Conservation (phyloP, 2,329 filamentous ascomycete species). For the Aspergillus japonicus region DNA sequence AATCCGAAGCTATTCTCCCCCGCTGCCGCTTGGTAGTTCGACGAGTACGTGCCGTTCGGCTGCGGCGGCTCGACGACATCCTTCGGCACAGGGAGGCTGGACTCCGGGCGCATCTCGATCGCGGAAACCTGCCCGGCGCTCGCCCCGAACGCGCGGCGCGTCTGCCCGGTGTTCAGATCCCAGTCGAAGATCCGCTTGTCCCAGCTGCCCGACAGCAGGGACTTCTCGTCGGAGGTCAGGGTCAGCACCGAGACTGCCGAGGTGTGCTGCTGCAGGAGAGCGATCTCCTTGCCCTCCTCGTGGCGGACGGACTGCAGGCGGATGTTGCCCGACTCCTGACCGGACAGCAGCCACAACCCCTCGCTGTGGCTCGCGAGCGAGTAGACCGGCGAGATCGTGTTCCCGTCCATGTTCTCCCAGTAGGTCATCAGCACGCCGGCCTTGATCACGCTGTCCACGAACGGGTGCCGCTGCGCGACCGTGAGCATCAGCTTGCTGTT, state of each 20-base stretch:
- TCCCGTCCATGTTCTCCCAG: slow-evolving; percentile 93
- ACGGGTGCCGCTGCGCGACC: slow-evolving; percentile 92
- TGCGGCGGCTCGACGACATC: slow-evolving; percentile 57
- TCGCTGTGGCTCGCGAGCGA: slow-evolving; percentile 88
- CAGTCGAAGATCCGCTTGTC: slow-evolving; percentile 93
- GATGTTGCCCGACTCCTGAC: slow-evolving; percentile 85
- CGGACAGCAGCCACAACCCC: slow-evolving; percentile 87
- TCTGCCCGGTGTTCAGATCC: slow-evolving; percentile 84
- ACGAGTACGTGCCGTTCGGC: slow-evolving; percentile 68
- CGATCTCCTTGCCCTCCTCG: slow-evolving; percentile 88
- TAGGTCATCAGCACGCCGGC: slow-evolving; percentile 92
- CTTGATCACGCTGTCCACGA: slow-evolving; percentile 95
- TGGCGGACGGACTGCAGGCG: slow-evolving; percentile 92
- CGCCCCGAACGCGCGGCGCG: slow-evolving; percentile 72
- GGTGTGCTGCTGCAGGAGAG: slow-evolving; percentile 75
- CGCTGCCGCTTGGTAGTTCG: slow-evolving; percentile 67
- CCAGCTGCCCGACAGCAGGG: slow-evolving; percentile 90
- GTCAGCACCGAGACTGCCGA: slow-evolving; percentile 88
- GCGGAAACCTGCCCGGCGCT: slow-evolving; percentile 82
- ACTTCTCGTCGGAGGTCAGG: slow-evolving; percentile 79
- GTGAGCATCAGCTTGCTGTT: slow-evolving; percentile 93
- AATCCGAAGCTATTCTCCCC: slow-evolving; percentile 53
- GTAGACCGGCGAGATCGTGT: slow-evolving; percentile 80
- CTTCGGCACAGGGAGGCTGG: slow-evolving; percentile 70
- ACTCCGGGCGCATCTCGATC: slow-evolving; percentile 79